phyloP scores from a whole-genome alignment of 345 rosid genomes.

The Eucalyptus cloeziana region DNA sequence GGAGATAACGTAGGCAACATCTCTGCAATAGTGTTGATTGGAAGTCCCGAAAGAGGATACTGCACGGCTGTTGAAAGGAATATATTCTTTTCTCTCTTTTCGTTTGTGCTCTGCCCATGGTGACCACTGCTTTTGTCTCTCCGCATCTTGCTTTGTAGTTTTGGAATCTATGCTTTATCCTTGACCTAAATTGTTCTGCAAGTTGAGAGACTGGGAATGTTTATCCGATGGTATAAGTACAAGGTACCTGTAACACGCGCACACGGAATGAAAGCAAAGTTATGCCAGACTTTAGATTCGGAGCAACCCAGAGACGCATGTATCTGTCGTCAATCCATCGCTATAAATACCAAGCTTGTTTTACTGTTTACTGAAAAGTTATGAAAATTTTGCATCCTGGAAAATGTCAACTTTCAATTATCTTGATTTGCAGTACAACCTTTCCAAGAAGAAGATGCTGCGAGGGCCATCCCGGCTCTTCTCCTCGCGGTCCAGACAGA shows the following conservation, averaged over 20 bases:
- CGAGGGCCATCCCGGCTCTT: constrained; percentile 53
- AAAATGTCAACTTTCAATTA: constrained; percentile 40
- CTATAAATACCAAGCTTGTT: not conserved
- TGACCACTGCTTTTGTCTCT: not conserved
- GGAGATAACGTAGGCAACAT: not conserved
- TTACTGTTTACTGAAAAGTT: not conserved
- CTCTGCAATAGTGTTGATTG: not conserved
- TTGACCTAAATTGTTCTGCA: not conserved
- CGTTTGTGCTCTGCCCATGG: not conserved
- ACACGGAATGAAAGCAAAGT: not conserved
- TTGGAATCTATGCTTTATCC: not conserved
- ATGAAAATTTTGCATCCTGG: not conserved
- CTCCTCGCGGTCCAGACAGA: constrained; percentile 42
- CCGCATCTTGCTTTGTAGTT: not conserved
- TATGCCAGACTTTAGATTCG: not conserved
- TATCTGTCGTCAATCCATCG: not conserved
- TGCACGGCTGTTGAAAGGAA: not conserved
- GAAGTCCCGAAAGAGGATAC: not conserved
- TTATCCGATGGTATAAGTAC: not conserved
- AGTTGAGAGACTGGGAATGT: not conserved
- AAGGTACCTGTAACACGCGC: not conserved
- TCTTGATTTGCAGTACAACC: constrained; percentile 69
- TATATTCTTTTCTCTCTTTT: not conserved
- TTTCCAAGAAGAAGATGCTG: constrained; percentile 42
- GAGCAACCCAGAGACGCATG: not conserved